phyloP scores from a whole-genome alignment of 2,329 filamentous ascomycete species.

The Phialocephala sp. region DNA sequence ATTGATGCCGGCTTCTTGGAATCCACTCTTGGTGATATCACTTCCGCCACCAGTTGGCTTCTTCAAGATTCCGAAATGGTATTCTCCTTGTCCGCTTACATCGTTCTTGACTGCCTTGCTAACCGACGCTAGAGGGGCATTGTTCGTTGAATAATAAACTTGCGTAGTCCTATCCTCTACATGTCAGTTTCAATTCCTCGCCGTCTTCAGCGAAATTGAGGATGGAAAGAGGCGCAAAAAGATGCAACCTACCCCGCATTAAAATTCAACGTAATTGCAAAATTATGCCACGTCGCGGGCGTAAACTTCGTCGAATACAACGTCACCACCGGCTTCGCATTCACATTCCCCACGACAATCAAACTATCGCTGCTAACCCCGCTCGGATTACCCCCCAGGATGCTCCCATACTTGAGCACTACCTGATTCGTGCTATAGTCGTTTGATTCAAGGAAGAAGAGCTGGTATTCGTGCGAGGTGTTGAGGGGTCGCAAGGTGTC shows the following conservation, averaged over 20 bases:
- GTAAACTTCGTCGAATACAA: constrained; percentile 59
- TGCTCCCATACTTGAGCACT: constrained; percentile 58
- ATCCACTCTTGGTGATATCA: constrained; percentile 55
- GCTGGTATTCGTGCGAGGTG: constrained; percentile 65
- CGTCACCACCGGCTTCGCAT: constrained; percentile 52
- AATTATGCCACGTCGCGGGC: constrained; percentile 63
- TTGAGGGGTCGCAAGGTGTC: constrained; percentile 58
- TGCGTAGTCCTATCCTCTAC: constrained; percentile 54
- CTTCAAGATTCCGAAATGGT: constrained; percentile 67
- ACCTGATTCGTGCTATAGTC: constrained; percentile 58
- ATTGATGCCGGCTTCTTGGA: constrained; percentile 54
- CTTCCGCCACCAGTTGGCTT: constrained; percentile 54
- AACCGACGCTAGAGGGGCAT: constrained; percentile 51
- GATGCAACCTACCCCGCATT: constrained; percentile 53
- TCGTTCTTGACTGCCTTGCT: constrained; percentile 55
- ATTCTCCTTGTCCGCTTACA: constrained; percentile 63
- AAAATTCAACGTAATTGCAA: constrained; percentile 64
- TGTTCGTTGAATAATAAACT: constrained; percentile 61
- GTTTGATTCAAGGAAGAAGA: constrained; percentile 55
- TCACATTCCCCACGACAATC: constrained; percentile 50
- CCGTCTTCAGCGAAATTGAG: neutral
- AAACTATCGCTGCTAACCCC: constrained; percentile 48
- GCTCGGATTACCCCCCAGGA: constrained; percentile 50
- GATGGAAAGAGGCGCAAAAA: neutral
- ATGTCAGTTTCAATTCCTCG: neutral